These are phyloP conservation scores for Claviceps sp. DNA, from an alignment of 2,329 filamentous ascomycete species.

Conservation along the genomic window DNA sequence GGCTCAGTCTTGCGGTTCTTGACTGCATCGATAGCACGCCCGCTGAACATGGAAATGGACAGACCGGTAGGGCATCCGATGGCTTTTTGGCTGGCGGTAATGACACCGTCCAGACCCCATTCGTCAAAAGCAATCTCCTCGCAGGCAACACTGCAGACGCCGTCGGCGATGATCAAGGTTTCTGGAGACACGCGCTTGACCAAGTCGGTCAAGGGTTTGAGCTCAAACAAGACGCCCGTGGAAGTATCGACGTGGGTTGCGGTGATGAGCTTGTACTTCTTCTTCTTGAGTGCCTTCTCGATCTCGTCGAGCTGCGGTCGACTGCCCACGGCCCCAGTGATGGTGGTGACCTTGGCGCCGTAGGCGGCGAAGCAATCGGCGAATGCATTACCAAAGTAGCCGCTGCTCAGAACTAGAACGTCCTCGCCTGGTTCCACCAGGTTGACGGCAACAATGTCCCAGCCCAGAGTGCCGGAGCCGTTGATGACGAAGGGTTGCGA, in stretches of 20 bases:
- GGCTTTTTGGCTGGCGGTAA: conserved; percentile 93
- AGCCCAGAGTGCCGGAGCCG: conserved; percentile 88
- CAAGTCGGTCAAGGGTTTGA: conserved; percentile 69
- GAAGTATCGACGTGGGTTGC: conserved; percentile 97
- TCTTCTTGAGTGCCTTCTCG: conserved; percentile 76
- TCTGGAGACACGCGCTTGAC: conserved; percentile 80
- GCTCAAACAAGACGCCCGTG: conserved; percentile 85
- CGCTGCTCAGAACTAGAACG: conserved; percentile 84
- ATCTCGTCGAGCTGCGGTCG: conserved; percentile 78
- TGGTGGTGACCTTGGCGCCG: conserved; percentile 76
- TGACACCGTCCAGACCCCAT: conserved; percentile 83
- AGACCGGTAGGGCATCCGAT: conserved; percentile 91
- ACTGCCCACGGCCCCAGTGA: conserved; percentile 79
- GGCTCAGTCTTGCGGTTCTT: conserved; percentile 70
- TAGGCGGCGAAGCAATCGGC: conserved; percentile 86
- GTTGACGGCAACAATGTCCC: conserved; percentile 94
- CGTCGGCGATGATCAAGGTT: conserved; percentile 84
- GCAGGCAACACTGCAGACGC: conserved; percentile 90
- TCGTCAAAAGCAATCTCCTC: conserved; percentile 95
- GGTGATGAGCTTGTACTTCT: conserved; percentile 87
- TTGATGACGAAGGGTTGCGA: conserved; percentile 89
- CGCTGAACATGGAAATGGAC: conserved; percentile 88
- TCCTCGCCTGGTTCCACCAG: conserved; percentile 80
- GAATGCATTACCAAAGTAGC: conserved; percentile 95
- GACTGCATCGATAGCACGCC: conserved; percentile 69